Evolutionary conservation across 306 rosid species (phyloP).

Genomic region (Pyrus betulifolia): DNA sequence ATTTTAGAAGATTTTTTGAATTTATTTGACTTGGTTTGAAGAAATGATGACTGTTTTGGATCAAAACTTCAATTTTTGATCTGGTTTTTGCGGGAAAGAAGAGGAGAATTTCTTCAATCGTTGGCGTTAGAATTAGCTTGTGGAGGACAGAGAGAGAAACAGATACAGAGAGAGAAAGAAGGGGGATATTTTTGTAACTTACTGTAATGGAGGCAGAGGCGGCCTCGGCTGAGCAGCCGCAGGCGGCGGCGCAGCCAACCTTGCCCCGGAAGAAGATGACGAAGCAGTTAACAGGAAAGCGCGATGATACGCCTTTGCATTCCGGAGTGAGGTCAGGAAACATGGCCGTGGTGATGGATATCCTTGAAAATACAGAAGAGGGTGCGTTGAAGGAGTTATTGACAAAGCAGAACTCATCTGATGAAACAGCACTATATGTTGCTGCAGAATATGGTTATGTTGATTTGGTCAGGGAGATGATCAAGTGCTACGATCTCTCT

Average conservation of each 20-base stretch:
- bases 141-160: neutral
- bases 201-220: conserved; percentile 37
- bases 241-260: conserved; percentile 24
- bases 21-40: conserved; percentile 17
- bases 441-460: conserved; percentile 81
- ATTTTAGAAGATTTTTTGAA: conserved; percentile 10
- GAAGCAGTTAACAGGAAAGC: conserved; percentile 83
- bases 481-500: conserved; percentile 58
- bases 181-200: conserved; percentile 1
- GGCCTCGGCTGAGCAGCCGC: conserved; percentile 8
- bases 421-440: conserved; percentile 79
- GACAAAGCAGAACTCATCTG: conserved; percentile 73
- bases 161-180: neutral
- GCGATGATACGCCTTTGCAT: conserved; percentile 76
- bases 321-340: conserved; percentile 75
- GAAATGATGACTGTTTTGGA: conserved; percentile 17
- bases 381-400: conserved; percentile 39
- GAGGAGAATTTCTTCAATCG: conserved; percentile 16
- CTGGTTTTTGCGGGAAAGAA: conserved; percentile 41
- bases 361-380: conserved; percentile 35
- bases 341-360: conserved; percentile 30
- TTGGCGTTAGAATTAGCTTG: conserved; percentile 7
- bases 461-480: conserved; percentile 81
- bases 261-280: conserved; percentile 67
- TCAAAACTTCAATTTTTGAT: conserved; percentile 32